Base-by-base conservation (phyloP, 805 yeast species). In the Metschnikowia proteae region DNA sequence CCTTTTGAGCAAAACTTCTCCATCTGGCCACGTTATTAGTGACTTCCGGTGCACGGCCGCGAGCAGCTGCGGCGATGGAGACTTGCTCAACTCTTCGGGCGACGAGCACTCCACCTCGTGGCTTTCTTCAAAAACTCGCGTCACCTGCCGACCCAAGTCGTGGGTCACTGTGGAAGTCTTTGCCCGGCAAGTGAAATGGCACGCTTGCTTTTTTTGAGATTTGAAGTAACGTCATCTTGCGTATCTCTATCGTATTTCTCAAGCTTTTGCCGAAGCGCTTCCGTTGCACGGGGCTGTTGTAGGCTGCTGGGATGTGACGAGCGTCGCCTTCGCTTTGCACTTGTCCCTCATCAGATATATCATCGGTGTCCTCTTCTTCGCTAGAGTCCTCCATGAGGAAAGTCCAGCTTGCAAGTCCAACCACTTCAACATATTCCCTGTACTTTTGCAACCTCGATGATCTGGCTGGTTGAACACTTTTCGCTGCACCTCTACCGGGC, bases 121-220 rank as follows among this genome's bases (percentile, higher is more conserved):
- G 66, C 69, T 47, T 67, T 66, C 30, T 59, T 60, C 29, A 65
- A 55, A 41, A 67, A 65, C 47, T 66, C 66, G 57, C 9, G 68
- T 63, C 29, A 67, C 65, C 46, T 66, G 64, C 17, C 66, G 60
- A 3, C 71, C 71, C n/a, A 66, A 64, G 43, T 61, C 64, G 38
- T 65, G 66, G 31, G 10, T 56, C 39, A 34, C 43, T 28, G 33
- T 13, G 23, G 26, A 10, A 26, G 25, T 33, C 38, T 5, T 7
- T 32, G 26, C 26, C 17, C 6, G 45, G 38, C 10, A 38, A 33
- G 13, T 5, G 9, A 11, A 25, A n/a, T 4, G 30, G 23, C 23
- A 9, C 37, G 4, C 11, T 3, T 7, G 38, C 1, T 13, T 33
- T 25, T 9, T 17, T 26, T 4, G 38, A 25, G 26, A 32, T 26